Base-by-base conservation (phyloP, 2,329 filamentous ascomycete species). In the Talaromyces sp. region DNA sequence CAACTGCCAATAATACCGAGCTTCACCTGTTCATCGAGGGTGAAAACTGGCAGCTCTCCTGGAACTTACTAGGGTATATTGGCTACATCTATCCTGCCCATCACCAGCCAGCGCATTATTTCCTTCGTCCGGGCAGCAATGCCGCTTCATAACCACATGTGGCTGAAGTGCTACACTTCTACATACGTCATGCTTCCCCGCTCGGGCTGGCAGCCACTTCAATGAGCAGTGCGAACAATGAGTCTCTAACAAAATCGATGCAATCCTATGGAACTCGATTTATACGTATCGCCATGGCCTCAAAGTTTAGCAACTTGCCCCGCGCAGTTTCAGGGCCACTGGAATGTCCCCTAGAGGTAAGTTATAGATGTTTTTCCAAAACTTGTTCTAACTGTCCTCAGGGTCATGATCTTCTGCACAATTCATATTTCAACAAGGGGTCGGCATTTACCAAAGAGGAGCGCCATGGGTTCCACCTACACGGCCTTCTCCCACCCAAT, bases 341-440 rank as follows among this genome's bases (percentile, higher is more conserved):
- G 6, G 65, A 71, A 42, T 76, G 74, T 61, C 66, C 68, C 3
- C 67, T 68, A 6, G 64, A 72, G 64, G 70, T 72, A 55, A 65
- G 30, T 53, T 23, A 23, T 23, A 23, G 23, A 16, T 14, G 5
- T 51, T 10, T n/a, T 8, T 53, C 7, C 30, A 53, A 52, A 16
- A 6, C 16, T 4, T 9, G 12, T 53, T n/a, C 14, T 30, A 31
- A n/a, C 3, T 8, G 3, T 5, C 14, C 40, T 18, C 54, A 73
- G 65, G 84, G 85, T 5, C 76, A 77, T 47, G 80, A 83, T 0
- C 77, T 92, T 5, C 80, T 92, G 8, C 84, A 86, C 63, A 85
- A 84, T 10, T 82, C 88, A 1, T 87, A 85, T 68, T 88, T 92
- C 77, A 96, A 96, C 78, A 95, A 95, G 74, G 92, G 92, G 33